These are phyloP conservation scores for Avena insularis DNA, from an alignment of 176 grass and related monocot species.

Conservation along the genomic window DNA sequence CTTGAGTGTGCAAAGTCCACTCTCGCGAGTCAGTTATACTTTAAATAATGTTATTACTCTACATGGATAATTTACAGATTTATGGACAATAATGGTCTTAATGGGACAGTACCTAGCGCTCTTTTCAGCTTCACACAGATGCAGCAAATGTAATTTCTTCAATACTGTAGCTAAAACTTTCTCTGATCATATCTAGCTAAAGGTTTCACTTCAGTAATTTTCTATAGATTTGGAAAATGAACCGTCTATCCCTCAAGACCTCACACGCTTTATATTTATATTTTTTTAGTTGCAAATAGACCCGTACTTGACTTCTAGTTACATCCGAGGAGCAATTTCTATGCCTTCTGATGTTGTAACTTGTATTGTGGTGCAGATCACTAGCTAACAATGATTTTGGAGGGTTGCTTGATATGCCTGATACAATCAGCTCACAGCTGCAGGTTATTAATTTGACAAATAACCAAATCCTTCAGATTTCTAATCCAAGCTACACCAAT, in stretches of 20 bases:
- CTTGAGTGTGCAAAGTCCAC: not conserved
- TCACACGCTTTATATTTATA: not conserved
- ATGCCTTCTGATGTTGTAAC: not conserved
- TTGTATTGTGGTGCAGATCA: slow-evolving; percentile 47
- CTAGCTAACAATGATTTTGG: slow-evolving; percentile 53
- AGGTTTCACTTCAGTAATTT: slow-evolving; percentile 22
- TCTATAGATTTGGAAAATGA: not conserved
- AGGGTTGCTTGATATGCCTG: slow-evolving; percentile 40
- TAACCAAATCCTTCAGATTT: slow-evolving; percentile 26
- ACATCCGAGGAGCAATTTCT: not conserved
- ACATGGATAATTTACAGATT: slow-evolving; percentile 44
- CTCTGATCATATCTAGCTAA: not conserved
- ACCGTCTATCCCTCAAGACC: not conserved
- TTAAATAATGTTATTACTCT: not conserved
- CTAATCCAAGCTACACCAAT: slow-evolving; percentile 33
- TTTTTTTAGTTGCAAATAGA: not conserved
- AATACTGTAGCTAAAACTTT: not conserved
- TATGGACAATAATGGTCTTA: slow-evolving; percentile 46
- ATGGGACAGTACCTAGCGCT: slow-evolving; percentile 51
- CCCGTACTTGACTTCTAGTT: not conserved
- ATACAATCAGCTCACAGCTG: slow-evolving; percentile 40
- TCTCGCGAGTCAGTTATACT: not conserved
- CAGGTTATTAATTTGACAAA: slow-evolving; percentile 57
- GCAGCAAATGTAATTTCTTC: slow-evolving; percentile 67
- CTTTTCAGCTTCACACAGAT: slow-evolving; percentile 59